Evolutionary conservation across 192 early-diverging fungal genomes (phyloP), one percentile per base, ranked within the genome.

Genomic region (Backusella circina): DNA sequence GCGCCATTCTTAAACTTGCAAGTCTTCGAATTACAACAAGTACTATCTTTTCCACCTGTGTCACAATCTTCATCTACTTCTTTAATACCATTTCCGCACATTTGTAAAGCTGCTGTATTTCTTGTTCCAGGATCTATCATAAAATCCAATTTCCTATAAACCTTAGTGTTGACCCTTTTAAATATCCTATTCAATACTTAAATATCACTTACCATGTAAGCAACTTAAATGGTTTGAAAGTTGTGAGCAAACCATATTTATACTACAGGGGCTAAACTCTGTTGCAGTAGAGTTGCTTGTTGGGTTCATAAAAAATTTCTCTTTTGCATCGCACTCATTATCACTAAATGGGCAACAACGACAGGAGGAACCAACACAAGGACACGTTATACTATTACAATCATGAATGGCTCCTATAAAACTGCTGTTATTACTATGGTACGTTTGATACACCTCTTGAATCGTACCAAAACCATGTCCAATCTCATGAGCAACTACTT

Each of bases 11-110:
- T 95, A 54, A 95, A 86, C 75, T 88, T 94, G 83, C 97, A 99
- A 5, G 93, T 95, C 3, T 84, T 75, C 1, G 87, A 88, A 76
- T 93, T 83, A 79, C 97, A 99, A 82, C 97, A 99, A 28, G 87
- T 87, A 70, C 95, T 94, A 64, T 90, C 88, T 41, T 89, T 88
- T 26, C 86, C 79, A 12, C 94, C 94, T 78, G 94, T 95, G 79
- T 99, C 97, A 80, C 97, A 99, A 61, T 99, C 91, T 83, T 99
- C 97, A 78, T 90, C 90, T 4, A 81, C 69, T 84, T 99, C 97
- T 73, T 90, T 90, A 71, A 99, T 89, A 1, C 97, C 97, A 80
- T 99, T 99, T 38, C 97, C 97, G 82, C 97, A 99, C 83, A 99
- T 96, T 36, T 91, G 87, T 8, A 89, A 79, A 9, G 78, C 76